Conservation (phyloP, 2,329 filamentous ascomycete species). For the Ceratocystis lukuohia region DNA sequence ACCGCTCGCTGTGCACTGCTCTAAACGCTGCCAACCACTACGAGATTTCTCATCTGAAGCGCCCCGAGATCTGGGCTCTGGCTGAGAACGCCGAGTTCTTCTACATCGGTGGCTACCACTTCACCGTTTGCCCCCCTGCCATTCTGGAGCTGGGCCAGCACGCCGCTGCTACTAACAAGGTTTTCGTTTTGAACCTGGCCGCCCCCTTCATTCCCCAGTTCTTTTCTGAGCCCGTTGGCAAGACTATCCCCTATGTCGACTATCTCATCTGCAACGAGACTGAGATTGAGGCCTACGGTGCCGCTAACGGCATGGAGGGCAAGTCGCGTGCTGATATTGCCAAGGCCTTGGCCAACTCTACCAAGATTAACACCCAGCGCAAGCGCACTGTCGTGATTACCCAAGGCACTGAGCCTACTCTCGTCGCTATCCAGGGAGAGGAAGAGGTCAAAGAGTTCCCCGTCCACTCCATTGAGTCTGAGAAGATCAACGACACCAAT, state of each 20-base stretch:
- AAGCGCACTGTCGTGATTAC: constrained; percentile 83
- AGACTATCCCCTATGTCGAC: constrained; percentile 81
- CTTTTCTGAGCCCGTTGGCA: constrained; percentile 92
- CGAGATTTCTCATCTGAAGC: constrained; percentile 84
- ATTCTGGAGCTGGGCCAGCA: constrained; percentile 84
- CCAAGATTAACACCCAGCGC: constrained; percentile 80
- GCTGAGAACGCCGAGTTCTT: constrained; percentile 79
- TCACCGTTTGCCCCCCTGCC: constrained; percentile 87
- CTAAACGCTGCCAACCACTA: constrained; percentile 95
- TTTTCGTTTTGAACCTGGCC: constrained; percentile 79
- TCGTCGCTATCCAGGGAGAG: constrained; percentile 64
- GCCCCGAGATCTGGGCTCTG: constrained; percentile 78
- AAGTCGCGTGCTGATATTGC: constrained; percentile 76
- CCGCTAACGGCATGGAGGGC: constrained; percentile 60
- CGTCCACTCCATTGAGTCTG: constrained; percentile 63
- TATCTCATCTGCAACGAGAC: constrained; percentile 95
- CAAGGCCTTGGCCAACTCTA: constrained; percentile 69
- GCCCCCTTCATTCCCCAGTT: constrained; percentile 94
- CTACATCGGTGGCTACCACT: constrained; percentile 93
- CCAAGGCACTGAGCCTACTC: constrained; percentile 81
- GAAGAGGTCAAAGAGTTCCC: constrained; percentile 61
- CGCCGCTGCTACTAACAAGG: constrained; percentile 79
- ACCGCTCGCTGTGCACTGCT: constrained; percentile 89
- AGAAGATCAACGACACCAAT: constrained; percentile 87
- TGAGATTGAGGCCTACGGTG: constrained; percentile 77